These are phyloP conservation scores for Macrophomina pseudophaseolina DNA, from an alignment of 2,329 filamentous ascomycete genomes.

Conservation along the genomic window DNA sequence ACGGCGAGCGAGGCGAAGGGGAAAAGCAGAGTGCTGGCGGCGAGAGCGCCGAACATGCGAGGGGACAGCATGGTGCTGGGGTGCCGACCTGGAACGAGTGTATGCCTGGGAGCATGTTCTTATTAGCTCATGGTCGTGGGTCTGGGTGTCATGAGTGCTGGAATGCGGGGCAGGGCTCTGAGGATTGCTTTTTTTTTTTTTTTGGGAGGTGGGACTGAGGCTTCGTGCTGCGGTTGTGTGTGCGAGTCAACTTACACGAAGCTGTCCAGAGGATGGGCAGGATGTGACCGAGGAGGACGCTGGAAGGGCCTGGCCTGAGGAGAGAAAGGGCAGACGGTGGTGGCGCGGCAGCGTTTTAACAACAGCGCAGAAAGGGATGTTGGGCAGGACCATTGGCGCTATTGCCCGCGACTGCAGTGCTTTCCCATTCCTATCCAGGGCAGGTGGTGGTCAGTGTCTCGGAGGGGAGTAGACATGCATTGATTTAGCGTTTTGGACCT, in stretches of 20 bases:
- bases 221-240: background rate
- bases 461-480: background rate
- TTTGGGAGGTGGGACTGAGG: background rate
- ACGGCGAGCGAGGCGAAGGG: slow-evolving; percentile 2
- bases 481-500: slow-evolving; percentile 1
- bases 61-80: slow-evolving; percentile 10
- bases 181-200: too few species aligned
- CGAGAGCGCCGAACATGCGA: slow-evolving; percentile 6
- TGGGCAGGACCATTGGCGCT: background rate
- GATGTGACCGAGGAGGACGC: background rate
- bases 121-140: background rate
- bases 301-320: slow-evolving; percentile 3
- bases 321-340: background rate
- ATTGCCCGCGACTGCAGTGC: background rate
- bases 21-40: background rate
- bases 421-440: background rate
- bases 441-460: background rate
- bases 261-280: background rate
- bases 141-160: background rate
- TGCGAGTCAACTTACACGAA: background rate
- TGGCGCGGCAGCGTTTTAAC: background rate
- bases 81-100: slow-evolving; percentile 1
- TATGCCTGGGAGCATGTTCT: background rate
- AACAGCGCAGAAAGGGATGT: background rate
- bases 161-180: too few species aligned